Base-by-base conservation (phyloP, 768 basidiomycete species). In the Collybiopsis confluens region DNA sequence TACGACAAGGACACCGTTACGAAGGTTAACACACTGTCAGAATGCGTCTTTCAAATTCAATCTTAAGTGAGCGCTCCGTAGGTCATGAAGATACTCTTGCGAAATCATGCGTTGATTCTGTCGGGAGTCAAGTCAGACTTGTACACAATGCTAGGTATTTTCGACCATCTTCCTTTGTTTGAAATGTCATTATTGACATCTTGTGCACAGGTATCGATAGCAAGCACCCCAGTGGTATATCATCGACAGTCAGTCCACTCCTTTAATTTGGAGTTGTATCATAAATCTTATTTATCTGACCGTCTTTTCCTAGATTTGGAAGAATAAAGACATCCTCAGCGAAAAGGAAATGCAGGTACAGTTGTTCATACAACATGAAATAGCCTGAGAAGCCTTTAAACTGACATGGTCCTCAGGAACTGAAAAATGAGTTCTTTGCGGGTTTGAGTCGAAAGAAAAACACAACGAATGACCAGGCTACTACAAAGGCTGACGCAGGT, bases 221-320 rank as follows among this genome's bases (percentile, higher is more conserved):
- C 66, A 90, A 90, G 62, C 88, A 90, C 62, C 65, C 82, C 0
- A 88, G 86, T 62, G 85, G 87, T 7, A 76, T 90, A 47, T 79
- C 75, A 37, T 84, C 88, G 21, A 88, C 88, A 56, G 88, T 86
- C 54, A 43, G 75, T 65, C 13, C 1, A 27, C 45, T n/a, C 23
- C 8, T n/a, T n/a, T n/a, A n/a, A n/a, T n/a, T n/a, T n/a, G n/a
- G n/a, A n/a, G n/a, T n/a, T n/a, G n/a, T n/a, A n/a, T n/a, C n/a
- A n/a, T n/a, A n/a, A n/a, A n/a, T n/a, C n/a, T n/a, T n/a, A n/a
- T n/a, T n/a, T n/a, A n/a, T n/a, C n/a, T n/a, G n/a, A 51, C 45
- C 56, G 26, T n/a, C 54, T 7, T 42, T 37, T 41, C 55, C 4
- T 56, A 88, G 88, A 72, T 82, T 27, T 89, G 88, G 86, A 88